Conservation (phyloP, 192 early-diverging fungal species). For the Backusella macrospora region DNA sequence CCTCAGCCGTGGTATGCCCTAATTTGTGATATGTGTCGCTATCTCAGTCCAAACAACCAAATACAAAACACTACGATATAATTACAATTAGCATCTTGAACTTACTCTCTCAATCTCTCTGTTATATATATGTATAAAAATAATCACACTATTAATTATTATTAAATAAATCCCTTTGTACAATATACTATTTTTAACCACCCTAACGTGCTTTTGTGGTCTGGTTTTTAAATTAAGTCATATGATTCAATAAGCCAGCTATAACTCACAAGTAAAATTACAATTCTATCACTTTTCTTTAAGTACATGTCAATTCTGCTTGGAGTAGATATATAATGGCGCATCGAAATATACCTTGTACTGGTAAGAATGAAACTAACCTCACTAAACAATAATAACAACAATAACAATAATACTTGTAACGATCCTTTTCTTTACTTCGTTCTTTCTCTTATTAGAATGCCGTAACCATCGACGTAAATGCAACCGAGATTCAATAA, state of each 20-base stretch:
- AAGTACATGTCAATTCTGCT: neutral
- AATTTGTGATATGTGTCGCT: neutral
- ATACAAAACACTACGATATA: neutral
- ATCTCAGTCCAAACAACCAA: neutral
- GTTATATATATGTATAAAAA: too few relatives aligned
- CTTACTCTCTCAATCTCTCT: too few relatives aligned
- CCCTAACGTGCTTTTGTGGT: neutral
- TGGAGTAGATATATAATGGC: neutral
- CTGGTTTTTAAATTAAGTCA: neutral
- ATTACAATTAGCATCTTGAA: neutral
- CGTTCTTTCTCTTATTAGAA: neutral
- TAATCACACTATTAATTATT: too few relatives aligned
- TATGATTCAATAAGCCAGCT: neutral
- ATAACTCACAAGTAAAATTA: neutral
- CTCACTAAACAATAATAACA: neutral
- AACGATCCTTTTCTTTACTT: neutral
- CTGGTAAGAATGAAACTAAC: neutral
- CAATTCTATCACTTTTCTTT: neutral
- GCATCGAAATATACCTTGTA: neutral
- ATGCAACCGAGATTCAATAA: neutral
- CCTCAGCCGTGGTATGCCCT: neutral
- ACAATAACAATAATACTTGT: neutral
- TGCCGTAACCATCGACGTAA: constrained; percentile 1
- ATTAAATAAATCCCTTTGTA: neutral
- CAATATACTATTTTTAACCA: neutral